Conservation (phyloP, 2,329 filamentous ascomycete species). For the Aspergillus sergii region DNA sequence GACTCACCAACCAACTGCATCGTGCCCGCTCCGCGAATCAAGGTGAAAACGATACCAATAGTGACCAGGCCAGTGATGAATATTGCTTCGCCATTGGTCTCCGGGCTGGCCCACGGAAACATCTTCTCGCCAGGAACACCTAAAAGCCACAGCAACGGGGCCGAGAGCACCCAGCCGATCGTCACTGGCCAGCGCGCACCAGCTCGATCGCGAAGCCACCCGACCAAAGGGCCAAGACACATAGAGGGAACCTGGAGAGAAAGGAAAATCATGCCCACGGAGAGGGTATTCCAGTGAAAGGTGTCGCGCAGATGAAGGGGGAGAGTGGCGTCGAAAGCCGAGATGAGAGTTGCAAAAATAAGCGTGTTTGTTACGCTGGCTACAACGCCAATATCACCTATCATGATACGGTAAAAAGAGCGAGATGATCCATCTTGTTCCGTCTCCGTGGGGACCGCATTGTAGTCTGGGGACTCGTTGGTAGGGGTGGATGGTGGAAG, state of each 20-base stretch:
- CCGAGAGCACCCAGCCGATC: constrained; percentile 23
- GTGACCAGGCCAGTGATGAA: constrained; percentile 23
- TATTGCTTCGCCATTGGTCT: constrained; percentile 22
- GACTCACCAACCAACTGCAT: constrained; percentile 31
- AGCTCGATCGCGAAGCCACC: constrained; percentile 42
- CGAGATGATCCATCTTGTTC: neutral
- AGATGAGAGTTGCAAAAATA: constrained; percentile 53
- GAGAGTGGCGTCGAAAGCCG: constrained; percentile 58
- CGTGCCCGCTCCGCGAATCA: constrained; percentile 29
- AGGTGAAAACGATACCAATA: constrained; percentile 20
- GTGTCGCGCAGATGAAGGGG: constrained; percentile 56
- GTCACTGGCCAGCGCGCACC: constrained; percentile 24
- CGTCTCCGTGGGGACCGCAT: neutral
- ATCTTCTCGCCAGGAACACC: constrained; percentile 27
- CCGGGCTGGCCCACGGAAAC: constrained; percentile 27
- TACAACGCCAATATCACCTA: constrained; percentile 46
- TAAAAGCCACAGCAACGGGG: constrained; percentile 26
- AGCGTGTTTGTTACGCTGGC: constrained; percentile 46
- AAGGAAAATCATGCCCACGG: constrained; percentile 60
- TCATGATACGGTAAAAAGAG: constrained; percentile 41
- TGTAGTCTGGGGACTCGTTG: neutral
- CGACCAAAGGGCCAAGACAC: constrained; percentile 61
- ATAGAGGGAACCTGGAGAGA: constrained; percentile 59
- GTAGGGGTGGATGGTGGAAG: neutral
- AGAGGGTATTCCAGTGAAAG: constrained; percentile 59